Evolutionary conservation across 1,284 basidiomycete species (phyloP).

Genomic region (Grifola frondosa): DNA sequence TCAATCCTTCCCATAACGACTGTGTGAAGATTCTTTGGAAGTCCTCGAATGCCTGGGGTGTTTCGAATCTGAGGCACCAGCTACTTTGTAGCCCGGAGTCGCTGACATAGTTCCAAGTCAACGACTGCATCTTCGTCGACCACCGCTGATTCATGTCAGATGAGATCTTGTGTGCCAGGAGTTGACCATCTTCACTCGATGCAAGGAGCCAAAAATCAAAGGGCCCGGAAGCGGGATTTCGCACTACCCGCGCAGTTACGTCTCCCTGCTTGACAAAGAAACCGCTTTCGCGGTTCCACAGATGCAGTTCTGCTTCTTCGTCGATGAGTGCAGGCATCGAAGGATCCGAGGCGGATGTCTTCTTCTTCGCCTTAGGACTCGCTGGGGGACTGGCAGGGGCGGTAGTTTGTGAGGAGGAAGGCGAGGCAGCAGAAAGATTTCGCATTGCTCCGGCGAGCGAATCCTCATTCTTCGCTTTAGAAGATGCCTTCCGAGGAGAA

Average conservation of each 20-base stretch:
- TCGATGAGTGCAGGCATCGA: slow-evolving; percentile 37
- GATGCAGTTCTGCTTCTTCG: slow-evolving; percentile 56
- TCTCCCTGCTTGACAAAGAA: slow-evolving; percentile 77
- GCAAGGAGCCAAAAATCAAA: slow-evolving; percentile 69
- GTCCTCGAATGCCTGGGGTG: slow-evolving; percentile 54
- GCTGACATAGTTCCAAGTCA: slow-evolving; percentile 83
- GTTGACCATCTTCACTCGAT: slow-evolving; percentile 45
- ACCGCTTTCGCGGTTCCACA: slow-evolving; percentile 73
- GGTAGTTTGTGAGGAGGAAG: slow-evolving; percentile 11
- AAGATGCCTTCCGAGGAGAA: slow-evolving; percentile 22
- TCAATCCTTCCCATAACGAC: slow-evolving; percentile 82
- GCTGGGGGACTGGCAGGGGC: slow-evolving; percentile 21
- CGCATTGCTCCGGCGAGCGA: slow-evolving; percentile 8
- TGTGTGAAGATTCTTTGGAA: slow-evolving; percentile 73
- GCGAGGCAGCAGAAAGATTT: slow-evolving; percentile 13
- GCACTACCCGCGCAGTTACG: slow-evolving; percentile 69
- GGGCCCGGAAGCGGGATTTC: slow-evolving; percentile 41
- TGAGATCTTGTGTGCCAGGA: slow-evolving; percentile 62
- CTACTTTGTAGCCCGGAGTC: slow-evolving; percentile 68
- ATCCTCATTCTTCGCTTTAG: slow-evolving; percentile 20
- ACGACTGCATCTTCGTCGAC: slow-evolving; percentile 60
- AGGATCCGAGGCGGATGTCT: slow-evolving; percentile 13
- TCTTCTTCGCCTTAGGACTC: slow-evolving; percentile 18
- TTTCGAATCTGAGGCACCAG: slow-evolving; percentile 80
- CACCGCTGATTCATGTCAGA: slow-evolving; percentile 79